Conservation (phyloP, 2,329 filamentous ascomycete genomes). For the Aspergillus sergii region DNA sequence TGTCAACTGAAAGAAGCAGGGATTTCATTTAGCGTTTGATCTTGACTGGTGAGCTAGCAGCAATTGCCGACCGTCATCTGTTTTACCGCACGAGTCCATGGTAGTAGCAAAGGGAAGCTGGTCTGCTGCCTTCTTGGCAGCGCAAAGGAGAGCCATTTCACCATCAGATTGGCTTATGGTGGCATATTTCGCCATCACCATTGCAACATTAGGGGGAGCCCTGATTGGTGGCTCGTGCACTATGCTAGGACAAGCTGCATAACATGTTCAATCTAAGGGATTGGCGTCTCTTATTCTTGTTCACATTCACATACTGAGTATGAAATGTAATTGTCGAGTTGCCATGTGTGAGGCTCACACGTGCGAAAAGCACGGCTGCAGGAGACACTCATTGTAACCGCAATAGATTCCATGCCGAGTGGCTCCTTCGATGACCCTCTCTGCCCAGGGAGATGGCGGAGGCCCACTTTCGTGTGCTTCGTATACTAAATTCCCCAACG, state of each 20-base stretch:
- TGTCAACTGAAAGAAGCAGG: slow-evolving; percentile 1
- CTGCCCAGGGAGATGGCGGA: background rate
- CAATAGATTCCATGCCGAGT: background rate
- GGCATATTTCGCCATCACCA: slow-evolving; percentile 19
- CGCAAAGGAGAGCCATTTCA: slow-evolving; percentile 8
- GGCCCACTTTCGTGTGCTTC: background rate
- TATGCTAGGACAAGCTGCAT: background rate
- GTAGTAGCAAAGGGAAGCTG: background rate
- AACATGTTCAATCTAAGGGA: background rate
- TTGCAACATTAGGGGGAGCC: slow-evolving; percentile 14
- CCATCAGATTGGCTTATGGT: slow-evolving; percentile 21
- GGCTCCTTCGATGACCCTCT: background rate
- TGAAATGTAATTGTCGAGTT: background rate
- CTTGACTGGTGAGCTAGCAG: background rate
- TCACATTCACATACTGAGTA: no score
- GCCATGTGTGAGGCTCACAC: background rate
- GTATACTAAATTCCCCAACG: background rate
- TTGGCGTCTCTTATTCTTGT: background rate
- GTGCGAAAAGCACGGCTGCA: background rate
- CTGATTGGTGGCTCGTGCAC: slow-evolving; percentile 13
- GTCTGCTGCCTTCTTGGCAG: background rate
- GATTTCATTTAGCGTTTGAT: background rate
- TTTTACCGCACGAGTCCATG: background rate
- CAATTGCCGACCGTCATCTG: background rate
- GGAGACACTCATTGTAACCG: background rate